These are phyloP conservation scores for Metschnikowia borealis DNA, from an alignment of 805 yeast genomes.

Conservation along the genomic window DNA sequence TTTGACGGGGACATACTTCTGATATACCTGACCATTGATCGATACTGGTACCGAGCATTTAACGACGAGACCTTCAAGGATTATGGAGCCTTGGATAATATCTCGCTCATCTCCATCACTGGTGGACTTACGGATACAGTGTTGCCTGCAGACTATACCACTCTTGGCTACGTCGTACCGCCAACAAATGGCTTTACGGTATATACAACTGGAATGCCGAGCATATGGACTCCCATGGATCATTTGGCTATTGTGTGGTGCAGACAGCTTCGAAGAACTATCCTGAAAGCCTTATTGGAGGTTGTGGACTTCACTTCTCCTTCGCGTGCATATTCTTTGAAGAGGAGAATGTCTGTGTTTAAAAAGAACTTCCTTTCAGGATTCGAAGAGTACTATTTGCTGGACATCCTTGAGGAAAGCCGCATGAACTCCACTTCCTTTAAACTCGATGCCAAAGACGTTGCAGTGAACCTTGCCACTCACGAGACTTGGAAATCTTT, in stretches of 20 bases:
- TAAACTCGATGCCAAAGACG: constrained; percentile 11
- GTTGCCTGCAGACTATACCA: constrained; percentile 87
- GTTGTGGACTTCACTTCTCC: constrained; percentile 49
- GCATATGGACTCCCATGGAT: constrained; percentile 91
- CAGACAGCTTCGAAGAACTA: constrained; percentile 66
- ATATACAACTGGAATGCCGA: constrained; percentile 80
- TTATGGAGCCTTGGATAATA: constrained; percentile 43
- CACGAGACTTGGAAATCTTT: constrained; percentile 11
- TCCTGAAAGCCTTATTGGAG: constrained; percentile 58
- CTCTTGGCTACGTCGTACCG: constrained; percentile 69
- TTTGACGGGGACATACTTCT: constrained; percentile 84
- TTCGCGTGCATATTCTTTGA: constrained; percentile 48
- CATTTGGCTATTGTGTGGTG: constrained; percentile 98
- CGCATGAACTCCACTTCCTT: constrained; percentile 1
- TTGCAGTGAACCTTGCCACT: constrained; percentile 8
- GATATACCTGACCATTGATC: constrained; percentile 69
- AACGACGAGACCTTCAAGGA: constrained; percentile 18
- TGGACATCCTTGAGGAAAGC: constrained; percentile 17
- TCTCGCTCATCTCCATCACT: constrained; percentile 78
- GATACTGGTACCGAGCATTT: constrained; percentile 73
- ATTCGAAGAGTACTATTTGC: constrained; percentile 42
- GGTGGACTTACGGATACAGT: constrained; percentile 80
- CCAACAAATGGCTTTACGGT: constrained; percentile 74
- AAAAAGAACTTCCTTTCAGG: constrained; percentile 49
- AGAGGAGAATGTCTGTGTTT: constrained; percentile 56